Evolutionary conservation across 2,329 filamentous ascomycete species (phyloP), one percentile per base, ranked within the genome.

Genomic region (Fusarium sp.): DNA sequence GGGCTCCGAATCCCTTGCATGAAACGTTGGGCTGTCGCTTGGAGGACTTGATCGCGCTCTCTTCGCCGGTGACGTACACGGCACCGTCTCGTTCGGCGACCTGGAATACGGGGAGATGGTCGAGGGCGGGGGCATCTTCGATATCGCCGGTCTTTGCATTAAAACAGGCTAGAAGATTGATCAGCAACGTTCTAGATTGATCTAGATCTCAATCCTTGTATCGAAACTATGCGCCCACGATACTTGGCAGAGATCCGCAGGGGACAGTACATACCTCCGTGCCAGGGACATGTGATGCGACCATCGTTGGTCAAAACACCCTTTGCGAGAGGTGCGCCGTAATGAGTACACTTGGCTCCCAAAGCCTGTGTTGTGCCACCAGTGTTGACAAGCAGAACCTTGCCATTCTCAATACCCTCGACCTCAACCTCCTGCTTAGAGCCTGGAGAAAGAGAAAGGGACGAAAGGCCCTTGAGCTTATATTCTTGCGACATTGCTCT

Each of bases 241-340:
- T 24, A n/a, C 24, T 27, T 16, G n/a, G 24, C 32, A 27, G n/a
- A 16, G 34, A 40, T 40, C 10, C 27, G 9, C 6, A n/a, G n/a
- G 27, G 7, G n/a, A 32, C 16, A n/a, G 52, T 25, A 79, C 85
- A 71, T 79, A 96, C 93, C 94, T 83, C 95, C 95, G 79, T 98
- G 95, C 96, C 96, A 98, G 6, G 95, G 94, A 79, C 96, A 99
- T 9, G 93, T 97, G 67, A 99, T 81, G 53, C 94, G 87, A 7
- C 96, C 96, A 72, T 92, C 90, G 4, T 89, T 88, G 10, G 93
- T 93, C 69, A 99, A 82, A 10, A 98, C 90, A 57, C 96, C 96
- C 73, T 95, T 94, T 56, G 90, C 89, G 70, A 99, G 82, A 16
- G 96, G 96, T 42, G 95, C 96, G 34, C 96, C 95, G 78, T 97